These are phyloP conservation scores for Xylariaceae sp. DNA, from an alignment of 2,329 filamentous ascomycete genomes.

Conservation along the genomic window DNA sequence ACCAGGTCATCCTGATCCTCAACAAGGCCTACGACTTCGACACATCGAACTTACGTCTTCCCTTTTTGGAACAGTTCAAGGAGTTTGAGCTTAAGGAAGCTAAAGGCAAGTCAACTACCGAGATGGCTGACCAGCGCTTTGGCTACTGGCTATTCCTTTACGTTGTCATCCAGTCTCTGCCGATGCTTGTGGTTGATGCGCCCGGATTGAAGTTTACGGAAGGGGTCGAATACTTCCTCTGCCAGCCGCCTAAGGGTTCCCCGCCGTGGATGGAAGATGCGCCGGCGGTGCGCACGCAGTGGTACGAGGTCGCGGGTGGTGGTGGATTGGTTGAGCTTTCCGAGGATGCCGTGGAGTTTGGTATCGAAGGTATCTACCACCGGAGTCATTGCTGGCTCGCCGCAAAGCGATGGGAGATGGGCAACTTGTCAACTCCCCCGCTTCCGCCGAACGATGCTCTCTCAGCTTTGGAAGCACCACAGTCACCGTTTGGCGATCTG, in stretches of 20 bases:
- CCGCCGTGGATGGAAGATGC: conserved; percentile 68
- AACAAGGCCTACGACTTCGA: conserved; percentile 77
- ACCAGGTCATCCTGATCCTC: conserved; percentile 73
- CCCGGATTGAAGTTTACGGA: conserved; percentile 63
- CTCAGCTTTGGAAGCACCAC: conserved; percentile 30
- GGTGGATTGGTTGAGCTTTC: conserved; percentile 54
- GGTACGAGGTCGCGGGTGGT: conserved; percentile 68
- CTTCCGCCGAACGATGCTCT: conserved; percentile 24
- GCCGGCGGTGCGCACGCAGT: conserved; percentile 58
- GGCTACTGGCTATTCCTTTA: conserved; percentile 82
- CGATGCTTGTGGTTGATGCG: conserved; percentile 72
- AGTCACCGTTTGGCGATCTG: conserved; percentile 31
- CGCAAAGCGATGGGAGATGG: conserved; percentile 33
- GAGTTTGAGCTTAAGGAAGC: conserved; percentile 66
- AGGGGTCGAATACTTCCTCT: conserved; percentile 76
- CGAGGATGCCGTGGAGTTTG: conserved; percentile 50
- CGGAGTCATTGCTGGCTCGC: conserved; percentile 35
- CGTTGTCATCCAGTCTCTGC: conserved; percentile 68
- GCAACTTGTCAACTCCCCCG: conserved; percentile 21
- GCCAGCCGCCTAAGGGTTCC: conserved; percentile 66
- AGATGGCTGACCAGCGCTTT: conserved; percentile 64
- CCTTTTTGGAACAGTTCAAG: conserved; percentile 66
- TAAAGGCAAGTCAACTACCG: conserved; percentile 57
- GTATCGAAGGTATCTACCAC: conserved; percentile 34
- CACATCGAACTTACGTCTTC: conserved; percentile 49